Conservation (phyloP, 2,329 filamentous ascomycete genomes). For the Huntiella moniliformis region DNA sequence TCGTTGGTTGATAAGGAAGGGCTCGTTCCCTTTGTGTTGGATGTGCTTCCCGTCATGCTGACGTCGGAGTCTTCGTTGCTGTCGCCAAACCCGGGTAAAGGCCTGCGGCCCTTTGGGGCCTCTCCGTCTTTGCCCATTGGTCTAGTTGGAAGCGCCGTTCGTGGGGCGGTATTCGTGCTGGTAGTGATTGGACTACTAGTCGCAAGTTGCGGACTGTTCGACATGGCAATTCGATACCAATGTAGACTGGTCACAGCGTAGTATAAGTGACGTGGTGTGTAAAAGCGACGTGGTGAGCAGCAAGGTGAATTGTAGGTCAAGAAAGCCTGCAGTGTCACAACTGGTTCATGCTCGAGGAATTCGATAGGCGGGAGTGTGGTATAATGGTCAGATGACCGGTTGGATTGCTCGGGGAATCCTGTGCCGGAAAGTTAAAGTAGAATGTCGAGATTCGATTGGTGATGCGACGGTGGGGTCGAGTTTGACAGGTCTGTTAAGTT, state of each 20-base stretch:
- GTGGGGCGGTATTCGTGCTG: not conserved
- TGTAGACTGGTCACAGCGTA: not conserved
- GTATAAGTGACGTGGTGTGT: not conserved
- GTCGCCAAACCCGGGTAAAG: constrained; percentile 8
- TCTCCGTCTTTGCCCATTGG: constrained; percentile 6
- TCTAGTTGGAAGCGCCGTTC: constrained; percentile 8
- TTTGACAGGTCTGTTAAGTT: not conserved
- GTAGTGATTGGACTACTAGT: not conserved
- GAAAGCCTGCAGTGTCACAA: constrained; percentile 1
- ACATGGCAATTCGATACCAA: constrained; percentile 1
- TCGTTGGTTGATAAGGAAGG: not conserved
- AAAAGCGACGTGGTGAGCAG: not conserved
- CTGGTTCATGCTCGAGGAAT: not conserved
- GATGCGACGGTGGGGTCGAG: not conserved
- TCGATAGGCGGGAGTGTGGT: not conserved
- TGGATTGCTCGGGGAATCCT: not conserved
- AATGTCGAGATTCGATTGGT: not conserved
- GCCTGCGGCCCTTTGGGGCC: constrained; percentile 2
- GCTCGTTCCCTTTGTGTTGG: not conserved
- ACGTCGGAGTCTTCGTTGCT: constrained; percentile 4
- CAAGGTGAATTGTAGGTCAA: not conserved
- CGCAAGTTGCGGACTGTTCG: not conserved
- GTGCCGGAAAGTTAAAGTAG: not conserved
- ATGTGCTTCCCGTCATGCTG: constrained; percentile 2
- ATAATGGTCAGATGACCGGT: not conserved